Percentiles rank a stretch among this genome's conserved stretches.
phyloP scores from a whole-genome alignment of 116 monocot genomes.

The Phalaenopsis hybrid region DNA sequence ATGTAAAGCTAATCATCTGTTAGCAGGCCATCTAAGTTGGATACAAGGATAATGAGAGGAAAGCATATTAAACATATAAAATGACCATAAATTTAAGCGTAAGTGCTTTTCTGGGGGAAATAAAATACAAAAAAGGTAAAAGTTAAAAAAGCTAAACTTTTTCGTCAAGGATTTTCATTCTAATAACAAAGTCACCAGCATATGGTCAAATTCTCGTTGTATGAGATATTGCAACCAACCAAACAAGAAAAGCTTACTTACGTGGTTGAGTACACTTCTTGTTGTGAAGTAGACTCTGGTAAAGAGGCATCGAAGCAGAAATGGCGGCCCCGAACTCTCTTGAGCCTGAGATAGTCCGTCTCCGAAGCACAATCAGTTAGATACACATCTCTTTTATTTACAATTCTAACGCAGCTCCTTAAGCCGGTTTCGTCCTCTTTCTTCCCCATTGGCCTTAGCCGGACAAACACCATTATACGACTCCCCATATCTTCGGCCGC shows the following conservation, averaged over 20 bases:
- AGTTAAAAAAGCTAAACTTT: neutral
- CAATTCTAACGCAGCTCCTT: conserved; percentile 59
- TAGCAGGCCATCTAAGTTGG: neutral
- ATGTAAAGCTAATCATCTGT: neutral
- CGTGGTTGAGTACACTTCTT: conserved; percentile 74
- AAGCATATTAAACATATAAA: too few relatives aligned
- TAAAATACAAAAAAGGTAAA: neutral
- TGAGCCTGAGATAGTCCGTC: conserved; percentile 82
- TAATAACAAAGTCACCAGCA: too few relatives aligned
- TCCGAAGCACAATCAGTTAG: conserved; percentile 73
- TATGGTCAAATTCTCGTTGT: too few relatives aligned
- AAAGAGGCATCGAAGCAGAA: conserved; percentile 90
- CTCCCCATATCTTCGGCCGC: conserved; percentile 24
- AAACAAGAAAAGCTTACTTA: conserved; percentile 42
- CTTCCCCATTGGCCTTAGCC: conserved; percentile 83
- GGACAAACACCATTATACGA: conserved; percentile 74
- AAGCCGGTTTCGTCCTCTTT: conserved; percentile 86
- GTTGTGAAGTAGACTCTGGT: conserved; percentile 57
- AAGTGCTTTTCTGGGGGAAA: too few relatives aligned
- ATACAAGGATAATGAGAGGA: neutral
- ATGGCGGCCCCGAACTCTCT: conserved; percentile 73
- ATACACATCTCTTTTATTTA: conserved; percentile 69
- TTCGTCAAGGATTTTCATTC: too few relatives aligned
- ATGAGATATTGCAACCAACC: neutral
- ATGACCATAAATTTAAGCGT: too few relatives aligned